phyloP scores from a whole-genome alignment of 352 stramenopile genomes.

The Thalassiosira ordinaria region DNA sequence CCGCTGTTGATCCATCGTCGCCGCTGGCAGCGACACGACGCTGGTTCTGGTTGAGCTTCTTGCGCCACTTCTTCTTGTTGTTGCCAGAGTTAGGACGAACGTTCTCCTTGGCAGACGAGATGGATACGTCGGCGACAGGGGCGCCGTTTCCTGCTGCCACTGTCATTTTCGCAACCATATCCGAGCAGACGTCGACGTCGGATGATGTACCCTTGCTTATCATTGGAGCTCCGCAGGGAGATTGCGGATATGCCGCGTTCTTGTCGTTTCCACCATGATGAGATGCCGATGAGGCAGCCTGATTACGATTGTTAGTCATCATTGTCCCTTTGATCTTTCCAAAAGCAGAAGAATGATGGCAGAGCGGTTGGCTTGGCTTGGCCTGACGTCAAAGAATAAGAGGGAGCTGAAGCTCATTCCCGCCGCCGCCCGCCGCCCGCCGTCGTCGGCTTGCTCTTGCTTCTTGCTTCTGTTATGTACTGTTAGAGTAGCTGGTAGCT shows the following conservation, averaged over 20 bases:
- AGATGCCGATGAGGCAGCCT: neutral
- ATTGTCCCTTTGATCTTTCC: neutral
- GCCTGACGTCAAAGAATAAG: too few relatives aligned
- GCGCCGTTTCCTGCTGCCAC: neutral
- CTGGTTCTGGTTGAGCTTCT: slow-evolving; percentile 11
- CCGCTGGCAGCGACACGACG: neutral
- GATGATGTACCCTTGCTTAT: too few relatives aligned
- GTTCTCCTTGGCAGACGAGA: slow-evolving; percentile 7
- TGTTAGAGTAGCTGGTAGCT: too few relatives aligned
- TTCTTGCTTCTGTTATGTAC: too few relatives aligned
- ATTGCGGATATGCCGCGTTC: neutral
- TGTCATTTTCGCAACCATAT: slow-evolving; percentile 15
- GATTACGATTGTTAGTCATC: slow-evolving; percentile 4
- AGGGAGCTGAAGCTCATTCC: too few relatives aligned
- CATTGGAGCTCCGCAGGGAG: neutral
- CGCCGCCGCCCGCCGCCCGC: too few relatives aligned
- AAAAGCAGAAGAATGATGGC: slow-evolving; percentile 2
- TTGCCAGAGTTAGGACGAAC: slow-evolving; percentile 13
- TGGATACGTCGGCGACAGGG: neutral
- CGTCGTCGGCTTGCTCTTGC: too few relatives aligned
- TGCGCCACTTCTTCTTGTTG: neutral
- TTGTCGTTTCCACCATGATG: neutral
- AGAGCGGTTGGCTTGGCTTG: too few relatives aligned
- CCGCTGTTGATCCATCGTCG: neutral
- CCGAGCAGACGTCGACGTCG: neutral